Evolutionary conservation across 176 grass and related monocot genomes (phyloP), one percentile per base, ranked within the genome.

Genomic region (Pontederia crassipes): DNA sequence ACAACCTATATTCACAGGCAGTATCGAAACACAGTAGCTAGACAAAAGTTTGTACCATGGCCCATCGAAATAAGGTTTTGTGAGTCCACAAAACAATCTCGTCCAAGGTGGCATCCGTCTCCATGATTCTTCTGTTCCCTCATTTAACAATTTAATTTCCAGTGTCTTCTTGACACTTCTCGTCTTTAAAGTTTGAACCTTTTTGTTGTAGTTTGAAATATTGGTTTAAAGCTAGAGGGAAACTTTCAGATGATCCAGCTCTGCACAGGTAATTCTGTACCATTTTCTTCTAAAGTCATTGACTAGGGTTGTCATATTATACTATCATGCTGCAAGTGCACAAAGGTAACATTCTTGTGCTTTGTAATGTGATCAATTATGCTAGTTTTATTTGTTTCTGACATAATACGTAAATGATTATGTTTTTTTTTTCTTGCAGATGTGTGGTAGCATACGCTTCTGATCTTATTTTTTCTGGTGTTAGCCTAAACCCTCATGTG

Each of bases 391-490:
- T 11, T 76, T 26, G 32, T 28, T 35, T 32, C 9, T 64, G 61
- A 70, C 61, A 24, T 24, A 24, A 24, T 1, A 52, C 13, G 24
- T 45, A 15, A 11, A 28, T 61, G 64, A 35, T 45, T 67, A 27
- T 57, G 45, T 58, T 78, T 52, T 65, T 68, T 52, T 79, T 49
- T 64, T 10, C 64, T 67, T 64, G 63, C 67, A 97, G 92, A 71
- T 97, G 92, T 78, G 87, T 85, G 48, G 83, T 91, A 68, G 92
- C 92, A 74, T 97, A 97, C 74, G 83, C 87, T 60, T 97, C 92
- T 2, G 92, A 97, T 81, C 78, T 97, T 75, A 61, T 97, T 55
- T 97, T 59, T 81, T 80, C 81, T 24, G 79, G 76, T 56, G 74
- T 91, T 70, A 85, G 79, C 76, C 79, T 97, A 80, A 88, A 97